Evolutionary conservation across 192 early-diverging fungal genomes (phyloP).

Genomic region (Ambispora gerdemannii): DNA sequence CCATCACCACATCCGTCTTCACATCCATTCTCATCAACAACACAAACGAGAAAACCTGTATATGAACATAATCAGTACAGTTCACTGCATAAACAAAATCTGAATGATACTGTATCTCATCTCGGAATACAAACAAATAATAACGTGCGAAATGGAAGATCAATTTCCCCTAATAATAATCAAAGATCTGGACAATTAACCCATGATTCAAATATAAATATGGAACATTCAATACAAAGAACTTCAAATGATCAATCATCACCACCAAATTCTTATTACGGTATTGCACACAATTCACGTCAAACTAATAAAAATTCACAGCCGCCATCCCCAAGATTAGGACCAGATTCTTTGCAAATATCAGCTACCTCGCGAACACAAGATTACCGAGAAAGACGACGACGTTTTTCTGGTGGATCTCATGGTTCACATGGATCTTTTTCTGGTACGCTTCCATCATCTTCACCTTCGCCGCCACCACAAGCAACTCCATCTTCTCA

Average conservation of each 20-base stretch:
- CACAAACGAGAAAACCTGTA: not conserved
- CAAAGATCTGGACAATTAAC: not conserved
- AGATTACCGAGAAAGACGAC: conserved; percentile 1
- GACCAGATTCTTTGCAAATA: conserved; percentile 3
- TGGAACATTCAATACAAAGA: conserved; percentile 1
- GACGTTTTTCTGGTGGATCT: conserved; percentile 3
- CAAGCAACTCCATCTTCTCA: not conserved
- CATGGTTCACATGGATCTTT: conserved; percentile 1
- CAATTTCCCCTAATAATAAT: conserved; percentile 10
- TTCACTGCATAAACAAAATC: not conserved
- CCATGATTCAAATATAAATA: not conserved
- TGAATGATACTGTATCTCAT: not conserved
- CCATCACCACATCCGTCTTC: not conserved
- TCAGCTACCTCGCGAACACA: not conserved
- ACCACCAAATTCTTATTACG: conserved; percentile 7
- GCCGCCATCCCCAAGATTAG: conserved; percentile 4
- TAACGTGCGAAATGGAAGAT: not conserved
- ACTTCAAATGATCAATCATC: conserved; percentile 22
- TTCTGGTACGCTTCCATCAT: conserved; percentile 9
- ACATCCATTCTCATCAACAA: not conserved
- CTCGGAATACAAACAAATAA: conserved; percentile 4
- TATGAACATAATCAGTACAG: not conserved
- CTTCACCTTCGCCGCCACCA: conserved; percentile 25
- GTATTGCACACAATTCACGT: not conserved
- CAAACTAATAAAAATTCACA: not conserved